A percentile compares a stretch with the other conserved stretches of the same genome.
phyloP scores from a whole-genome alignment of 192 early-diverging fungal species.

The Coemansia sp. region DNA sequence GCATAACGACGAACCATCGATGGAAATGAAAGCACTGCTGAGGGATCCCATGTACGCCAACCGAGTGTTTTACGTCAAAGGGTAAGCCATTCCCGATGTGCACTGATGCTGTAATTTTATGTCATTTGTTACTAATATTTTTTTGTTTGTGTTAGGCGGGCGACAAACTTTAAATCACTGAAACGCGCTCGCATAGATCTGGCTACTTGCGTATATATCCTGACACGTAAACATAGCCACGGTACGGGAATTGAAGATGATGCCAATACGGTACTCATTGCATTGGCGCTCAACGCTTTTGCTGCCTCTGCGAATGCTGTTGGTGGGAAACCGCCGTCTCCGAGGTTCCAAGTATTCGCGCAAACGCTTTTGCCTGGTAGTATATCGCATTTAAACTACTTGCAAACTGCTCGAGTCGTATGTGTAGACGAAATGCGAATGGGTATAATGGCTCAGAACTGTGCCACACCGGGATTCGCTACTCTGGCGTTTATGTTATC shows the following conservation, averaged over 20 bases:
- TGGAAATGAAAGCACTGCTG: conserved; percentile 49
- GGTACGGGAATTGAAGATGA: conserved; percentile 42
- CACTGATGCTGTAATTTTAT: not conserved
- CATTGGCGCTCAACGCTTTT: conserved; percentile 46
- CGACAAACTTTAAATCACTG: conserved; percentile 45
- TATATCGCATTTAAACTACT: conserved; percentile 37
- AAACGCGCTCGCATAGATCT: conserved; percentile 37
- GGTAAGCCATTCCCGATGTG: conserved; percentile 8
- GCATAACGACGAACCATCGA: conserved; percentile 36
- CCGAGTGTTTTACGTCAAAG: conserved; percentile 55
- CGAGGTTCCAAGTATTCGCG: conserved; percentile 43
- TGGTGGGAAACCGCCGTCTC: not conserved
- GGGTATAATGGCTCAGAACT: conserved; percentile 58
- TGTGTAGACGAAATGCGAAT: conserved; percentile 56
- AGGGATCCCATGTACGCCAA: conserved; percentile 41
- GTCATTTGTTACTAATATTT: not conserved
- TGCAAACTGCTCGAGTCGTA: conserved; percentile 42
- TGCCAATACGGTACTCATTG: conserved; percentile 45
- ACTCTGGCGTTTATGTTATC: conserved; percentile 51
- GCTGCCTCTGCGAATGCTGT: conserved; percentile 1
- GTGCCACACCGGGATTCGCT: conserved; percentile 50
- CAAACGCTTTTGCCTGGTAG: conserved; percentile 49
- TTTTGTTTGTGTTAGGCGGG: conserved; percentile 17
- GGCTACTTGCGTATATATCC: conserved; percentile 54
- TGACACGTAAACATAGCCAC: conserved; percentile 40